These are phyloP conservation scores for Dalbergia oliveri DNA, from an alignment of 306 rosid genomes.

Conservation along the genomic window DNA sequence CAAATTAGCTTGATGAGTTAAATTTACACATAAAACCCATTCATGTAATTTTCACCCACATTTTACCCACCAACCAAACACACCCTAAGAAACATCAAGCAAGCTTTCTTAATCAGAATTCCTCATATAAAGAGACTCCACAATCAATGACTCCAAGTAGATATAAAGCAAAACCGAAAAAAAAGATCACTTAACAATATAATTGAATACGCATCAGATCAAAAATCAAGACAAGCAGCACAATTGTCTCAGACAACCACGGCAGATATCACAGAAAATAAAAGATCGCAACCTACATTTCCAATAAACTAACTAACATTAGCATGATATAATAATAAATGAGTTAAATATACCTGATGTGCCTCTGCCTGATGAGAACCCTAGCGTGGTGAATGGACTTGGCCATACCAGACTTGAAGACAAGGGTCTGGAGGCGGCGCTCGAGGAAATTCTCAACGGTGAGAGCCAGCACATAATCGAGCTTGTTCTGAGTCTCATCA, in stretches of 20 bases:
- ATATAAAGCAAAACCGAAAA: background rate
- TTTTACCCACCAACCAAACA: no score
- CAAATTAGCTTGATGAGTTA: no score
- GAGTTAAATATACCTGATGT: constrained; percentile 52
- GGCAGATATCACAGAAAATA: no score
- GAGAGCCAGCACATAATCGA: constrained; percentile 71
- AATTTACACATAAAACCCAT: no score
- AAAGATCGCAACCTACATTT: background rate
- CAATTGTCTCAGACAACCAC: no score
- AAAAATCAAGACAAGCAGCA: background rate
- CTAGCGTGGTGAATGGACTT: constrained; percentile 77
- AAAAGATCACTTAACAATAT: background rate
- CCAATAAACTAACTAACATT: no score
- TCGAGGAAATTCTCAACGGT: constrained; percentile 76
- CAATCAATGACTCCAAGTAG: background rate
- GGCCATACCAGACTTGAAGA: constrained; percentile 73
- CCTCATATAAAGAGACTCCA: background rate
- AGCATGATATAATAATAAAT: no score
- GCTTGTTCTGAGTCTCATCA: constrained; percentile 74
- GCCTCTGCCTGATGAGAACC: constrained; percentile 73
- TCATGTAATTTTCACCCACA: no score
- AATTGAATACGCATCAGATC: background rate
- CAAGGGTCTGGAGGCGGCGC: constrained; percentile 74
- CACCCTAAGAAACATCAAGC: background rate
- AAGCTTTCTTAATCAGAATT: background rate